Evolutionary conservation across 176 grass and related monocot species (phyloP).

Genomic region (Oryza coarctata): DNA sequence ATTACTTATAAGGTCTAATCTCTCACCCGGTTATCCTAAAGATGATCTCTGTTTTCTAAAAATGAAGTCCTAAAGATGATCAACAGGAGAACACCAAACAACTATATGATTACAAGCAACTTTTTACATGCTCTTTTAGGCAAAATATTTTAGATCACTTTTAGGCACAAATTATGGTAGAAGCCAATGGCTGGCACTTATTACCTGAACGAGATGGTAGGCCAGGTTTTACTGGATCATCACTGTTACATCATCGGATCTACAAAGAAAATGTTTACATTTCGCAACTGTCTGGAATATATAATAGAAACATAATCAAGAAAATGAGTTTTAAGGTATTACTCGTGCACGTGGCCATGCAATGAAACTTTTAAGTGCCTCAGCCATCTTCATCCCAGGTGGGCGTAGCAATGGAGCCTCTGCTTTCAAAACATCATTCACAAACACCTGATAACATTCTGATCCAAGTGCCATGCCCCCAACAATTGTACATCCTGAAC

Average conservation of each 20-base stretch:
- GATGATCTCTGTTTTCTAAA: not conserved
- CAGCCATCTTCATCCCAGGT: not conserved
- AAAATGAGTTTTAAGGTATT: not conserved
- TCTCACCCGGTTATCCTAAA: not conserved
- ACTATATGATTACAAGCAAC: not conserved
- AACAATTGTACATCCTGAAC: slow-evolving; percentile 7
- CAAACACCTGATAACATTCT: slow-evolving; percentile 2
- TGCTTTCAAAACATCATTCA: not conserved
- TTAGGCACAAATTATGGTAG: not conserved
- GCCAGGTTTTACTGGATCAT: not conserved
- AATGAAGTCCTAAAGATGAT: too few species aligned
- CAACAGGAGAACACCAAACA: not conserved
- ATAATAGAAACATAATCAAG: not conserved
- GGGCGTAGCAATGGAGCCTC: not conserved
- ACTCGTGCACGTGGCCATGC: slow-evolving; percentile 9
- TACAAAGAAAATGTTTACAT: not conserved
- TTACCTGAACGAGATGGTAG: not conserved
- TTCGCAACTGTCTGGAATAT: not conserved
- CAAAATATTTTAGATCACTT: too few species aligned
- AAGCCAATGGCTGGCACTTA: not conserved
- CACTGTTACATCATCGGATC: not conserved
- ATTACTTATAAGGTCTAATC: not conserved
- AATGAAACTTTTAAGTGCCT: slow-evolving; percentile 15
- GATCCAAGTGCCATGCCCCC: slow-evolving; percentile 5
- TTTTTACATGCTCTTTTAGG: not conserved